Evolutionary conservation across 441 rosid species (phyloP).

Genomic region (Arabidopsis hybrid): DNA sequence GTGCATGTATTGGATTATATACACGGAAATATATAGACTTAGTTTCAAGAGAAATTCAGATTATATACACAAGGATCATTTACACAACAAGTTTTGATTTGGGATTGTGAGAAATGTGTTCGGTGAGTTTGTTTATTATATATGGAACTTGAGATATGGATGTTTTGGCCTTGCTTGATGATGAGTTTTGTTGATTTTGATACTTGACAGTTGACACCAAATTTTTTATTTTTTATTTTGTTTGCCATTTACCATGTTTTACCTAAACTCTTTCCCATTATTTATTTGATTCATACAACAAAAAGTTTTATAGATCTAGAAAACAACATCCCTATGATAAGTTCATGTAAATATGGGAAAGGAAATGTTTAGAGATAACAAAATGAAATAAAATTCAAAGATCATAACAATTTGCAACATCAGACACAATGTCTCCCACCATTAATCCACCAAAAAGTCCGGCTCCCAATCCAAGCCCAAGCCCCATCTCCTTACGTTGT

Average conservation of each 20-base stretch:
- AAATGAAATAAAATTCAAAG: neutral
- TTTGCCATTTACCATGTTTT: neutral
- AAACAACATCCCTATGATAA: neutral
- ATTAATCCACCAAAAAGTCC: constrained; percentile 71
- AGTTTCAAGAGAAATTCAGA: no score
- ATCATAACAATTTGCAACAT: constrained; percentile 42
- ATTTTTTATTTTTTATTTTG: no score
- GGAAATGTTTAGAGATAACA: neutral
- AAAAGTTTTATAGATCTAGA: neutral
- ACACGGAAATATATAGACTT: neutral
- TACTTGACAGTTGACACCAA: no score
- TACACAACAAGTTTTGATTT: no score
- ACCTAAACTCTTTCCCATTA: neutral
- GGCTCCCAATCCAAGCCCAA: constrained; percentile 70
- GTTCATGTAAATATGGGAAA: neutral
- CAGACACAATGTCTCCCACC: constrained; percentile 69
- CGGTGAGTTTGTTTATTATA: no score
- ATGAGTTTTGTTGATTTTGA: no score
- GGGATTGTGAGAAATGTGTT: no score
- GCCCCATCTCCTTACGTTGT: constrained; percentile 41
- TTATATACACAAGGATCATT: no score
- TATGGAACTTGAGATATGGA: no score
- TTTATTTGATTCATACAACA: neutral
- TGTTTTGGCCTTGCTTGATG: no score
- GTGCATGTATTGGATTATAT: neutral